phyloP scores from a whole-genome alignment of 2,329 filamentous ascomycete species.

The Pseudocercospora cruenta region DNA sequence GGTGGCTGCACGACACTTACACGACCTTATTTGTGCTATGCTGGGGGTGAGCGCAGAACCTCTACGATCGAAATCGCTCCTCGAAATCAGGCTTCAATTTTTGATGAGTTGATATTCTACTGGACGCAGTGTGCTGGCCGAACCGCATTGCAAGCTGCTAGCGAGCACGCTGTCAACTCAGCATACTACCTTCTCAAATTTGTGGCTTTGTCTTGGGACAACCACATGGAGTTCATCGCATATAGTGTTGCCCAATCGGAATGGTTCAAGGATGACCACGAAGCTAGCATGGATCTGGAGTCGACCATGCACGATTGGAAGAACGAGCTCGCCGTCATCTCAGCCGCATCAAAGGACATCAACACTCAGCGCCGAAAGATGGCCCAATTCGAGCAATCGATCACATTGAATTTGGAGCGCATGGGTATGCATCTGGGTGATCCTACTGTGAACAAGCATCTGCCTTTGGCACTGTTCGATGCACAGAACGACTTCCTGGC shows the following conservation, averaged over 20 bases:
- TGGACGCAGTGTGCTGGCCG: conserved; percentile 18
- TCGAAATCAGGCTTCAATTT: conserved; percentile 16
- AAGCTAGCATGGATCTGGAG: conserved; percentile 18
- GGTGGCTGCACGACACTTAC: conserved; percentile 18
- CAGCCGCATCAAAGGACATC: conserved; percentile 25
- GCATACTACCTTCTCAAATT: conserved; percentile 27
- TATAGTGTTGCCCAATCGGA: conserved; percentile 22
- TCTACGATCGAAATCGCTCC: neutral
- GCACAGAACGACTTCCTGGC: conserved; percentile 32
- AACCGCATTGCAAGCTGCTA: neutral
- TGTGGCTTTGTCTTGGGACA: conserved; percentile 23
- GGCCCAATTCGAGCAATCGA: conserved; percentile 27
- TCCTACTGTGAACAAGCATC: neutral
- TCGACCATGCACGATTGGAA: conserved; percentile 26
- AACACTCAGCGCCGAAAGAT: conserved; percentile 30
- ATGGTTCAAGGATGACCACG: conserved; percentile 31
- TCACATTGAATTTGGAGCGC: conserved; percentile 29
- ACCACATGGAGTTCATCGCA: conserved; percentile 26
- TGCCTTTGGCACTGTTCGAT: conserved; percentile 19
- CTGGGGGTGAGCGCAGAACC: neutral
- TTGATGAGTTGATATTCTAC: conserved; percentile 25
- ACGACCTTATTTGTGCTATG: conserved; percentile 4
- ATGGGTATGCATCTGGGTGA: conserved; percentile 23
- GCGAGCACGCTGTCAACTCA: conserved; percentile 14
- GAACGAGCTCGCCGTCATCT: conserved; percentile 23